phyloP scores from a whole-genome alignment of 1,284 basidiomycete genomes.

The Nidula niveotomentosa region DNA sequence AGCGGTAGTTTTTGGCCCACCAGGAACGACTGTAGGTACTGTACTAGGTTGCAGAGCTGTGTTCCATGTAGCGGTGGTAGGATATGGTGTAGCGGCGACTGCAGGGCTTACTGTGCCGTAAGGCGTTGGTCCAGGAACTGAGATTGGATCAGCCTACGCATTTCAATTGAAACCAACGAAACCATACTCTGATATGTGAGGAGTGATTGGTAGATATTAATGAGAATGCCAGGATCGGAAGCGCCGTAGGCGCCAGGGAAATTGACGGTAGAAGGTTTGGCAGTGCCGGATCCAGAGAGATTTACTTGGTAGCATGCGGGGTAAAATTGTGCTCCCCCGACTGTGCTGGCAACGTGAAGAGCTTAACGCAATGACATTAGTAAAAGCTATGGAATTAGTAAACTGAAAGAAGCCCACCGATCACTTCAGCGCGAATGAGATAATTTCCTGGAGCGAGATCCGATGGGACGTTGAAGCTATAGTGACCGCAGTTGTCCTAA shows the following conservation, averaged over 20 bases:
- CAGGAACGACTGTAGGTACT: slow-evolving; percentile 31
- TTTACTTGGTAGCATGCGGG: slow-evolving; percentile 51
- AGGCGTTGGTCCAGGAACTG: slow-evolving; percentile 33
- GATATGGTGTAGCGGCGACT: slow-evolving; percentile 30
- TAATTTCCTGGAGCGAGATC: slow-evolving; percentile 49
- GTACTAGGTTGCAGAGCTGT: slow-evolving; percentile 32
- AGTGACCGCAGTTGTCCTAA: slow-evolving; percentile 52
- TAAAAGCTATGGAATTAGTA: background rate
- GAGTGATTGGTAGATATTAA: slow-evolving; percentile 35
- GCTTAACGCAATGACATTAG: slow-evolving; percentile 22
- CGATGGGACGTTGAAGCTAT: slow-evolving; percentile 45
- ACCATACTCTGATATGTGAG: slow-evolving; percentile 27
- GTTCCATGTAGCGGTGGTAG: slow-evolving; percentile 36
- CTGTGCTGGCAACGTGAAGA: slow-evolving; percentile 41
- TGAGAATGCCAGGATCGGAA: slow-evolving; percentile 36
- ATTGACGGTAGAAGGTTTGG: slow-evolving; percentile 40
- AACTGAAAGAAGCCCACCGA: slow-evolving; percentile 29
- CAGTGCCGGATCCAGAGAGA: slow-evolving; percentile 27
- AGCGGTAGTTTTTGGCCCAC: slow-evolving; percentile 4
- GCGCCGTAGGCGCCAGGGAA: slow-evolving; percentile 44
- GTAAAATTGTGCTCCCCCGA: slow-evolving; percentile 52
- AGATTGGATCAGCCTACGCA: too few species aligned
- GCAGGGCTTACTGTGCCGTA: slow-evolving; percentile 31
- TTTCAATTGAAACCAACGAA: background rate
- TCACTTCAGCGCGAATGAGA: slow-evolving; percentile 51